These are phyloP conservation scores for Rubia yunnanensis DNA, from an alignment of 257 asterid genomes.

Conservation along the genomic window DNA sequence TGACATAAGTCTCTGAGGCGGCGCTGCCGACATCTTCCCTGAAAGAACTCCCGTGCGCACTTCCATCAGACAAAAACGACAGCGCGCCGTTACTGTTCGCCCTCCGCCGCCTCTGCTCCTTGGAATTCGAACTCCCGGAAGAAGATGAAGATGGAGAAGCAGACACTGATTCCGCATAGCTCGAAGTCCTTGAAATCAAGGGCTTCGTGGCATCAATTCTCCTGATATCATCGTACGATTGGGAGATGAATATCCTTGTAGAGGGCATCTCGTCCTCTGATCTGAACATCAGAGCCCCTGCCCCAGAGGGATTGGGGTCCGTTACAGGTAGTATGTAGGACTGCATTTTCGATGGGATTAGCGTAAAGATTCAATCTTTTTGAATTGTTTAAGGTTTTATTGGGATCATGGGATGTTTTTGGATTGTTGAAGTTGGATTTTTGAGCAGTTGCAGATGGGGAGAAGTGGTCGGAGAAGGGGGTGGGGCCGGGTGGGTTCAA, in stretches of 20 bases:
- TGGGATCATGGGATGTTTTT: constrained; percentile 10
- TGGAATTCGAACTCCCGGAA: constrained; percentile 11
- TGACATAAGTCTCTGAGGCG: constrained; percentile 46
- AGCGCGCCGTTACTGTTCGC: constrained; percentile 46
- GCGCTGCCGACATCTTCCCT: constrained; percentile 38
- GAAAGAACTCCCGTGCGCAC: constrained; percentile 22
- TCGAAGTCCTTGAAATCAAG: constrained; percentile 47
- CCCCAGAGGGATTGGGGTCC: constrained; percentile 20
- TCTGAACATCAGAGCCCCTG: constrained; percentile 38
- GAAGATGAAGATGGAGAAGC: constrained; percentile 5
- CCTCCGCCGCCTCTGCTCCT: constrained; percentile 64
- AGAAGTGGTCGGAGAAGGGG: not conserved
- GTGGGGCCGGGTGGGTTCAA: not conserved
- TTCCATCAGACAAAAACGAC: constrained; percentile 29
- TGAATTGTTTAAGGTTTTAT: not conserved
- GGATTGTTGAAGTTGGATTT: not conserved
- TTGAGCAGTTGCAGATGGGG: not conserved
- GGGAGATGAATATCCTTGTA: constrained; percentile 36
- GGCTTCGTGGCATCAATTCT: constrained; percentile 44
- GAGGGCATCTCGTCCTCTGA: constrained; percentile 40
- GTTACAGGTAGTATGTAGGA: constrained; percentile 47
- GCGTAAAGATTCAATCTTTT: not conserved
- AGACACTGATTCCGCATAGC: constrained; percentile 24
- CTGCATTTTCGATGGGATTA: constrained; percentile 22
- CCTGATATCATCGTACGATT: constrained; percentile 35